Evolutionary conservation across 495 filamentous ascomycete species (phyloP).

Genomic region (Penicillium diatomitis): DNA sequence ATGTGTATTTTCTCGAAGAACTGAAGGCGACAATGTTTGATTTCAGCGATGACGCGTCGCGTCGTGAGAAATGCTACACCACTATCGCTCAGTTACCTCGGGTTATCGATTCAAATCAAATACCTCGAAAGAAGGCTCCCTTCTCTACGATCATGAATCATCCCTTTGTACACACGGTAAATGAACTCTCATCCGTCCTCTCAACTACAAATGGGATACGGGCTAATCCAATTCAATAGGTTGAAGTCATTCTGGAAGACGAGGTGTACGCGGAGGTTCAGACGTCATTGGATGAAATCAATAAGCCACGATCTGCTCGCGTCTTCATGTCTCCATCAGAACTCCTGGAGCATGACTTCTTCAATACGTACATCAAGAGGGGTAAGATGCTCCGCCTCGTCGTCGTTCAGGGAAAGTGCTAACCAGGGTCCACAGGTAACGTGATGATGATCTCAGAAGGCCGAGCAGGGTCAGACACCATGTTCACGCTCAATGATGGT

Average conservation of each 20-base stretch:
- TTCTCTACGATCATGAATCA: constrained; percentile 61
- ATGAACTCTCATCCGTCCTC: background rate
- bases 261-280: constrained; percentile 51
- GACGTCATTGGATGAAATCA: constrained; percentile 40
- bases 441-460: constrained; percentile 90
- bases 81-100: constrained; percentile 53
- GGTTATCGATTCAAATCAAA: constrained; percentile 60
- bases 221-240: constrained; percentile 34
- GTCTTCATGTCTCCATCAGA: constrained; percentile 68
- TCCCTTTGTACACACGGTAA: constrained; percentile 69
- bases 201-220: background rate
- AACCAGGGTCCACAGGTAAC: constrained; percentile 48
- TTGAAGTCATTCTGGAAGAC: constrained; percentile 66
- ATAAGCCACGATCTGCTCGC: constrained; percentile 47
- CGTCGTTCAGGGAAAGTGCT: background rate
- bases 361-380: constrained; percentile 76
- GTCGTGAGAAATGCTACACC: constrained; percentile 64
- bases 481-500: constrained; percentile 69
- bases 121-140: constrained; percentile 61
- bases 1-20: background rate
- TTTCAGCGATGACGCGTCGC: constrained; percentile 42
- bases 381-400: constrained; percentile 39
- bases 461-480: constrained; percentile 64
- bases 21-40: constrained; percentile 42
- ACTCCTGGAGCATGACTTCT: constrained; percentile 69